Evolutionary conservation across 371 early-diverging fungal species (phyloP).

Genomic region (Lichtheimia ramosa): DNA sequence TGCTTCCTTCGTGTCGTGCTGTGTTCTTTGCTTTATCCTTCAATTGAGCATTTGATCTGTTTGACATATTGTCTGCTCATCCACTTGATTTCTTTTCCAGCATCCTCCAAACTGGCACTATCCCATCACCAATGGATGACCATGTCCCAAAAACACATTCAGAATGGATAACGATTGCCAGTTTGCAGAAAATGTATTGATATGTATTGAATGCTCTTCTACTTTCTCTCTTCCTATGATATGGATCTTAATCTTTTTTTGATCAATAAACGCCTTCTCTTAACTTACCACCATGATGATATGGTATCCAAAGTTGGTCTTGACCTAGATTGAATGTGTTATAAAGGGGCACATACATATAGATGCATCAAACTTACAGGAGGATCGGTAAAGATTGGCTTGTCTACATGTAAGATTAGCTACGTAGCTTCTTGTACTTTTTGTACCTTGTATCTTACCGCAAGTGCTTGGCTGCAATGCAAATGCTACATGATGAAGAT

Average conservation of each 20-base stretch:
- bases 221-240: conserved; percentile 15
- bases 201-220: not conserved
- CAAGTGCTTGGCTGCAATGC: conserved; percentile 73
- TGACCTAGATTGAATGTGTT: conserved; percentile 25
- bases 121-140: too few relatives aligned
- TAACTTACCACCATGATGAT: conserved; percentile 82
- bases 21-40: too few relatives aligned
- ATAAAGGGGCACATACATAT: not conserved
- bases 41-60: too few relatives aligned
- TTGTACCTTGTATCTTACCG: conserved; percentile 22
- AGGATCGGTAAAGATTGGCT: conserved; percentile 76
- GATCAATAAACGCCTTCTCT: too few relatives aligned
- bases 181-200: too few relatives aligned
- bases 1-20: too few relatives aligned
- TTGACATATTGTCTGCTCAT: too few relatives aligned
- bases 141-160: too few relatives aligned
- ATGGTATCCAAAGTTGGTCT: conserved; percentile 72
- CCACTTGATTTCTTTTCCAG: too few relatives aligned
- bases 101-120: too few relatives aligned
- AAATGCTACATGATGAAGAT: conserved; percentile 59
- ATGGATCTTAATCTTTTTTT: too few relatives aligned
- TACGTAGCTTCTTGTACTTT: not conserved
- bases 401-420: conserved; percentile 29
- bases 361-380: conserved; percentile 50
- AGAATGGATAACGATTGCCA: too few relatives aligned